Evolutionary conservation across 257 asterid genomes (phyloP).

Genomic region (Marsdenia floribunda): DNA sequence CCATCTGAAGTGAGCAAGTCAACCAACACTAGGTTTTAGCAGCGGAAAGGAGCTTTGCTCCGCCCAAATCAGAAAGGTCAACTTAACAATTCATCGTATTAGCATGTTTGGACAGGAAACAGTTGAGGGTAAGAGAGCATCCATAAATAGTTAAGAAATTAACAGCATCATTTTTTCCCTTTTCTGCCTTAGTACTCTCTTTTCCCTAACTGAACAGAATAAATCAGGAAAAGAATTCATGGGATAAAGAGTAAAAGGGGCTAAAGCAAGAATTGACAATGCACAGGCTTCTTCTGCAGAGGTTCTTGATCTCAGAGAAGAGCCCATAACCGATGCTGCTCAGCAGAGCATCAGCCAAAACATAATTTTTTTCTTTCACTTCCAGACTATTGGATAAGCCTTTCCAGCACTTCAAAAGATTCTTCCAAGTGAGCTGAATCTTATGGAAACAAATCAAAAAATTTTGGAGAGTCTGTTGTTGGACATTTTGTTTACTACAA

Average conservation of each 20-base stretch:
- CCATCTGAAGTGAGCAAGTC: neutral
- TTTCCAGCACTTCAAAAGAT: neutral
- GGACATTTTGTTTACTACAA: slow-evolving; percentile 21
- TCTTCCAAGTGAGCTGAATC: neutral
- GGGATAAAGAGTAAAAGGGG: neutral
- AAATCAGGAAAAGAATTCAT: slow-evolving; percentile 4
- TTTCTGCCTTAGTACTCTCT: slow-evolving; percentile 11
- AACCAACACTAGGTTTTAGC: neutral
- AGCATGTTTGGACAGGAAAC: neutral
- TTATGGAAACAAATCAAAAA: slow-evolving; percentile 43
- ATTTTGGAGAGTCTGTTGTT: slow-evolving; percentile 19
- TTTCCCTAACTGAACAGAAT: neutral
- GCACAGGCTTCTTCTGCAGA: neutral
- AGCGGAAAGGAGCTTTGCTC: neutral
- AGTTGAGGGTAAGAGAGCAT: neutral
- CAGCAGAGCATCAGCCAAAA: neutral
- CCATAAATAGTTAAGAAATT: neutral
- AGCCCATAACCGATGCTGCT: neutral
- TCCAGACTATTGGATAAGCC: neutral
- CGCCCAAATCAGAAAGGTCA: neutral
- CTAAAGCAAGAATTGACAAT: neutral
- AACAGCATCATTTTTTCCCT: neutral
- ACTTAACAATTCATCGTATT: neutral
- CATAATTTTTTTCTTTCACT: neutral
- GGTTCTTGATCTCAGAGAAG: neutral